These are phyloP conservation scores for Beauveria rudraprayagi DNA, from an alignment of 2,329 filamentous ascomycete genomes.

Conservation along the genomic window DNA sequence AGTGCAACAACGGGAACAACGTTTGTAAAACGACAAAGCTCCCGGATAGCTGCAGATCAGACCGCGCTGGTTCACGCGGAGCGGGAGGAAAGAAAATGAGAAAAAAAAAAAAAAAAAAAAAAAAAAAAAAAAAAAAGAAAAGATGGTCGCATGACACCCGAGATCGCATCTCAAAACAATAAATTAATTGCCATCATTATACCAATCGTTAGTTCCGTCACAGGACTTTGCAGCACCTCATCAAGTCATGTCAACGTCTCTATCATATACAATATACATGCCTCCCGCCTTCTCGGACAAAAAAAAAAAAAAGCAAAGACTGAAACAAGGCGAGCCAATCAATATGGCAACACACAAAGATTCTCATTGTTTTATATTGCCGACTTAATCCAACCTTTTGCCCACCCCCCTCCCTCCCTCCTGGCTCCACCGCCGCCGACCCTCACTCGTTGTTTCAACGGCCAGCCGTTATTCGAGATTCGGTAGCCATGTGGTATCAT, in stretches of 20 bases:
- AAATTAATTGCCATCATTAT: not conserved
- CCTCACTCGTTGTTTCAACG: not conserved
- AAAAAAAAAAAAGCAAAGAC: not conserved
- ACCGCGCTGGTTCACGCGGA: not conserved
- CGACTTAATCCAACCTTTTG: not conserved
- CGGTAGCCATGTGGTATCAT: conserved; percentile 27
- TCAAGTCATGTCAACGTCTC: not conserved
- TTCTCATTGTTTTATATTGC: not conserved
- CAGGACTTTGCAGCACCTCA: not conserved
- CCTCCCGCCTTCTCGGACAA: not conserved
- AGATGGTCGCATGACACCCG: not conserved
- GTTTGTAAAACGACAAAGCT: not conserved
- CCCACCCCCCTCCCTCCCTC: not conserved
- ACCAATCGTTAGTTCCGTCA: not conserved
- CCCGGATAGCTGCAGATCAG: not conserved
- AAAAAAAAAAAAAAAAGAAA: not conserved
- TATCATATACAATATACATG: not conserved
- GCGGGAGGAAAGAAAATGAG: not conserved
- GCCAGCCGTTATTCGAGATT: conserved; percentile 24
- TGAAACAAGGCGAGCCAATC: not conserved
- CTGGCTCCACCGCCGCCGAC: too few relatives aligned
- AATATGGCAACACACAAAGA: not conserved
- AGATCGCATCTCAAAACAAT: not conserved
- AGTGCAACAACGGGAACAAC: not conserved
- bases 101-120: not conserved